Conservation (phyloP, 495 filamentous ascomycete genomes). For the Daldinia childiae region DNA sequence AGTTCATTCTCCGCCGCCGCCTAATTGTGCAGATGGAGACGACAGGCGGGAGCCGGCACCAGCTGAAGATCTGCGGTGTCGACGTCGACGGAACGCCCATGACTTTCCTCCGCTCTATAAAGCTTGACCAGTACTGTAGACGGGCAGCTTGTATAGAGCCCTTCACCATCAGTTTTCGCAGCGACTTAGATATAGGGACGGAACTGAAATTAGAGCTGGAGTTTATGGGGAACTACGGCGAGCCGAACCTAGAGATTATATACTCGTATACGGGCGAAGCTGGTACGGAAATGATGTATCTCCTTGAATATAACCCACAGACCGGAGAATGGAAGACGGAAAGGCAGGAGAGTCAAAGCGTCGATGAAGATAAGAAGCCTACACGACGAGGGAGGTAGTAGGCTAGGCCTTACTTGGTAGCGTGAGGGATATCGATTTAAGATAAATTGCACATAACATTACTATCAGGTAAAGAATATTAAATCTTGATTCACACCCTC, state of each 20-base stretch:
- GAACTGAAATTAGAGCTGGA: constrained; percentile 51
- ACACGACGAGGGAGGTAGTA: neutral
- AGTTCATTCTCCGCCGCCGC: constrained; percentile 49
- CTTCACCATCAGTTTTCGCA: constrained; percentile 50
- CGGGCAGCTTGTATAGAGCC: constrained; percentile 51
- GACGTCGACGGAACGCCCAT: constrained; percentile 57
- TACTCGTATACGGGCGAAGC: constrained; percentile 26
- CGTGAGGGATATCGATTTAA: neutral
- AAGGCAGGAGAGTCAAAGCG: neutral
- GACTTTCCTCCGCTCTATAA: constrained; percentile 54
- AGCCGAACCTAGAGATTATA: constrained; percentile 50
- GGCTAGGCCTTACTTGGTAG: neutral
- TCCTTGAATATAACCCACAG: constrained; percentile 52
- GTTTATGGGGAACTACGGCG: constrained; percentile 59
- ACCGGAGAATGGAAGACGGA: constrained; percentile 50
- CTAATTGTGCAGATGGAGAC: constrained; percentile 45
- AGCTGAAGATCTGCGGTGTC: constrained; percentile 47
- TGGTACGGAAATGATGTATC: constrained; percentile 40
- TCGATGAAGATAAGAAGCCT: neutral
- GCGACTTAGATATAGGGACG: constrained; percentile 38
- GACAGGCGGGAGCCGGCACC: constrained; percentile 26
- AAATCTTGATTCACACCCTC: neutral
- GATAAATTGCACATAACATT: neutral
- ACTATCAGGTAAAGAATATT: too few species aligned
- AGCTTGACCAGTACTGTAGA: constrained; percentile 46